phyloP scores from a whole-genome alignment of 768 basidiomycete genomes.

The Xerocomus brunneocitrinus region DNA sequence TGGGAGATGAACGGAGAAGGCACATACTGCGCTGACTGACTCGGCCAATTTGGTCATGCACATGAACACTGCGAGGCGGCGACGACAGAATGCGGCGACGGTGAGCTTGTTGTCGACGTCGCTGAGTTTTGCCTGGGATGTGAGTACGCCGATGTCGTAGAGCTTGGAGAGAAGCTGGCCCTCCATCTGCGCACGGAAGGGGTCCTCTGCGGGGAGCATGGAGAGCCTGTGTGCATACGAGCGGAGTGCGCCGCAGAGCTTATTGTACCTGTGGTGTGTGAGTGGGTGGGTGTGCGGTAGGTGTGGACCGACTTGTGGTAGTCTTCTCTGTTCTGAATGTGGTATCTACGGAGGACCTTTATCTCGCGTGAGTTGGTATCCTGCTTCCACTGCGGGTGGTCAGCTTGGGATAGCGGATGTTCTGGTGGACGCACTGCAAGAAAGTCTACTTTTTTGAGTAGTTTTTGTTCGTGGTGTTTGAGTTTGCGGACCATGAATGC shows the following conservation, averaged over 20 bases:
- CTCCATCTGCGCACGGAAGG: conserved; percentile 82
- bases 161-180: conserved; percentile 85
- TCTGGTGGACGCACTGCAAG: conserved; percentile 59
- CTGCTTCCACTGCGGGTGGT: conserved; percentile 81
- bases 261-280: conserved; percentile 70
- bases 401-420: conserved; percentile 17
- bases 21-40: conserved; percentile 85
- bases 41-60: conserved; percentile 93
- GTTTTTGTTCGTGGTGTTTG: conserved; percentile 93
- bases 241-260: conserved; percentile 83
- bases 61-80: conserved; percentile 89
- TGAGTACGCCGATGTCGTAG: conserved; percentile 95
- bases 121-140: conserved; percentile 80
- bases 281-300: not conserved
- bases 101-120: conserved; percentile 94
- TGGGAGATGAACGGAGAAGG: not conserved
- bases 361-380: conserved; percentile 88
- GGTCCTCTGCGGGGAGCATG: conserved; percentile 83
- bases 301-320: conserved; percentile 67
- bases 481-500: conserved; percentile 79
- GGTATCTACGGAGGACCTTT: conserved; percentile 92
- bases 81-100: conserved; percentile 89
- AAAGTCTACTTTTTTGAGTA: conserved; percentile 96
- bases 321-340: conserved; percentile 91
- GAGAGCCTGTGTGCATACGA: conserved; percentile 84